Conservation (phyloP, 495 filamentous ascomycete genomes). For the Neurospora discreta region DNA sequence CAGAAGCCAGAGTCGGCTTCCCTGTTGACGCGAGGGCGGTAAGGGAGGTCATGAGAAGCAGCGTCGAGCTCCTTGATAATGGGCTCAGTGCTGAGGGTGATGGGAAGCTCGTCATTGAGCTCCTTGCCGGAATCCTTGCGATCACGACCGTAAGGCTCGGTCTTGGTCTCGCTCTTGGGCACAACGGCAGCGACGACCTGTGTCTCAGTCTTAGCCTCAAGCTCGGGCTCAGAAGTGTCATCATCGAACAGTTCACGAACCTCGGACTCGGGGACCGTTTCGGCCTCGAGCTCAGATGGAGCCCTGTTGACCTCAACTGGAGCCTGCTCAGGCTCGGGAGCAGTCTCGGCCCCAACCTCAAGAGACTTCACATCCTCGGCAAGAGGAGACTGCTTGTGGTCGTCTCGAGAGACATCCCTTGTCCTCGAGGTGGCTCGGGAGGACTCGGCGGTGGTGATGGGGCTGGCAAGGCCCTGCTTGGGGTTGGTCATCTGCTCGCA, state of each 20-base stretch:
- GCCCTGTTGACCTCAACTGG: neutral
- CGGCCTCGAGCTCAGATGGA: constrained; percentile 16
- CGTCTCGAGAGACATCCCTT: neutral
- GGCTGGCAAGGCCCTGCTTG: constrained; percentile 3
- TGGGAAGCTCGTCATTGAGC: constrained; percentile 10
- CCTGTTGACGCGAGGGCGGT: constrained; percentile 6
- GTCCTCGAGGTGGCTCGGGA: constrained; percentile 9
- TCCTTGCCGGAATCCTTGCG: constrained; percentile 20
- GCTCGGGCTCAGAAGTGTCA: neutral
- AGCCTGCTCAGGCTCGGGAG: neutral
- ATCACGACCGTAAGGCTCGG: constrained; percentile 1
- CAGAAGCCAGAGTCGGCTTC: constrained; percentile 25
- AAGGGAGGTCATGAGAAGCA: constrained; percentile 5
- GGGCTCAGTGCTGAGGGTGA: constrained; percentile 11
- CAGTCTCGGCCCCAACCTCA: neutral
- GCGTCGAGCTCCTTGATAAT: constrained; percentile 4
- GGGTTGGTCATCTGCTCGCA: constrained; percentile 15
- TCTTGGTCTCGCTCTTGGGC: neutral
- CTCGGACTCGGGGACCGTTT: constrained; percentile 2
- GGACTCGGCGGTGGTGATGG: constrained; percentile 9
- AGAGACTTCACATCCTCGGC: neutral
- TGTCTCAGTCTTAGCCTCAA: neutral
- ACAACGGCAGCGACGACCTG: neutral
- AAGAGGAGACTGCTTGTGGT: neutral
- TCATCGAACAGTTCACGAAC: neutral